These are phyloP conservation scores for Crithidia fasciculata DNA, from an alignment of 208 protist species.

Conservation along the genomic window DNA sequence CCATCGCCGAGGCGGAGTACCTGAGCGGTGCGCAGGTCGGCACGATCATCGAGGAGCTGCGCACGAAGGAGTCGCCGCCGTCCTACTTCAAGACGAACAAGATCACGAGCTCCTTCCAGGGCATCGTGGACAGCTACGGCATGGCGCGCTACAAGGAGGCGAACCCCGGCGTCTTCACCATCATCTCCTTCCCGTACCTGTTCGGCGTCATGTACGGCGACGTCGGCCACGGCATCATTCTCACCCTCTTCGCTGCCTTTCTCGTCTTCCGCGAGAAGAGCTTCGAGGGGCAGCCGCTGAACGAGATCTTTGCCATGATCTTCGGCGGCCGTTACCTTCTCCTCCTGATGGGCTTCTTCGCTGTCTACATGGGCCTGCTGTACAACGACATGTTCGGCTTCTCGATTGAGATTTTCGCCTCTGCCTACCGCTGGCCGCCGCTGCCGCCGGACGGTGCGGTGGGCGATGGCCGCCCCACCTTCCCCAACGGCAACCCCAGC, in stretches of 20 bases:
- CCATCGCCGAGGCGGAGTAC: conserved; percentile 80
- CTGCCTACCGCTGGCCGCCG: conserved; percentile 62
- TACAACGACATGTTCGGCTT: conserved; percentile 98
- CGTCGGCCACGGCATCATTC: conserved; percentile 97
- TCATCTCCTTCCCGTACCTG: conserved; percentile 99
- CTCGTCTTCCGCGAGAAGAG: conserved; percentile 89
- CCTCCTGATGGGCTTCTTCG: conserved; percentile 96
- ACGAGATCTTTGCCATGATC: conserved; percentile 90
- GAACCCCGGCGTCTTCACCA: conserved; percentile 95
- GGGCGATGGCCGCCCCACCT: conserved; percentile 74
- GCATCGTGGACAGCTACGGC: conserved; percentile 98
- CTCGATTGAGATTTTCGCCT: conserved; percentile 87
- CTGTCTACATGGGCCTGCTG: conserved; percentile 98
- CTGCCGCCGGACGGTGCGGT: conserved; percentile 28
- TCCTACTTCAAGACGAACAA: conserved; percentile 97
- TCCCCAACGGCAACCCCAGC: conserved; percentile 39
- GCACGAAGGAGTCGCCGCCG: conserved; percentile 92
- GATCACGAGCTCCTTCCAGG: conserved; percentile 96
- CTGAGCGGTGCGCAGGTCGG: conserved; percentile 86
- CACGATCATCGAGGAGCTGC: conserved; percentile 93
- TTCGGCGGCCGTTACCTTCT: conserved; percentile 94
- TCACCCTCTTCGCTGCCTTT: conserved; percentile 79
- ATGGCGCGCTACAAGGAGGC: conserved; percentile 93
- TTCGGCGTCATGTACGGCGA: conserved; percentile 99
- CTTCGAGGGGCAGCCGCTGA: conserved; percentile 63